phyloP scores from a whole-genome alignment of 495 filamentous ascomycete genomes.

The Neurospora sp. region DNA sequence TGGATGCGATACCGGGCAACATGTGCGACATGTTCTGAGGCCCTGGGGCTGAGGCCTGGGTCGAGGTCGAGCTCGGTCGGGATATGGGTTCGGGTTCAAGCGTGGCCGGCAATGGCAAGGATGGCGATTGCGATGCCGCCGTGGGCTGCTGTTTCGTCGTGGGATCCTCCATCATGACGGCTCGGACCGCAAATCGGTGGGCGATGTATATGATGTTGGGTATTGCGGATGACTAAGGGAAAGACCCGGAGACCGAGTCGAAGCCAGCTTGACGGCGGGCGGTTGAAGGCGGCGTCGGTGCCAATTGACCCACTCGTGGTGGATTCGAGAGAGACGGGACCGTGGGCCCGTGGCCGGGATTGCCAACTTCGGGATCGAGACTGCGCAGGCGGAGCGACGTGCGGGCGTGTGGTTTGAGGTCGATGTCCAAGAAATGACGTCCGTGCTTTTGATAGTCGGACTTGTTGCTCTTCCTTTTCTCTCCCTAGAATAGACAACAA shows the following conservation, averaged over 20 bases:
- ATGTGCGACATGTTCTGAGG: conserved; percentile 34
- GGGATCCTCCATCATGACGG: conserved; percentile 29
- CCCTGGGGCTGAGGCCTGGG: conserved; percentile 13
- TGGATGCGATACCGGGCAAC: conserved; percentile 50
- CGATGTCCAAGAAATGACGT: not conserved
- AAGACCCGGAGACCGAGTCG: conserved; percentile 26
- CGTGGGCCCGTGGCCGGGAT: not conserved
- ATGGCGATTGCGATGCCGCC: conserved; percentile 2
- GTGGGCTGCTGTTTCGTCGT: conserved; percentile 10
- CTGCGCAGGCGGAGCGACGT: not conserved
- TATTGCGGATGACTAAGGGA: conserved; percentile 15
- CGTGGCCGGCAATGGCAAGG: conserved; percentile 21
- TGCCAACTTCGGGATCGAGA: not conserved
- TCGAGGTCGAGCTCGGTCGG: conserved; percentile 39
- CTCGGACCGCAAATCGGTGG: conserved; percentile 19
- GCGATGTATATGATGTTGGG: conserved; percentile 14
- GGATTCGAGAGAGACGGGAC: not conserved
- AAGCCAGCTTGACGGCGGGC: conserved; percentile 21
- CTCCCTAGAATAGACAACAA: no score
- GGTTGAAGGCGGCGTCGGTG: not conserved
- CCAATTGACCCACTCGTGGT: not conserved
- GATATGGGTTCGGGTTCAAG: conserved; percentile 40
- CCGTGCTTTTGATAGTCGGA: not conserved
- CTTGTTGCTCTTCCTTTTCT: not conserved
- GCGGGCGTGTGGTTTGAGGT: not conserved